Conservation (phyloP, 2,329 filamentous ascomycete species). For the Epichloe uncinata region DNA sequence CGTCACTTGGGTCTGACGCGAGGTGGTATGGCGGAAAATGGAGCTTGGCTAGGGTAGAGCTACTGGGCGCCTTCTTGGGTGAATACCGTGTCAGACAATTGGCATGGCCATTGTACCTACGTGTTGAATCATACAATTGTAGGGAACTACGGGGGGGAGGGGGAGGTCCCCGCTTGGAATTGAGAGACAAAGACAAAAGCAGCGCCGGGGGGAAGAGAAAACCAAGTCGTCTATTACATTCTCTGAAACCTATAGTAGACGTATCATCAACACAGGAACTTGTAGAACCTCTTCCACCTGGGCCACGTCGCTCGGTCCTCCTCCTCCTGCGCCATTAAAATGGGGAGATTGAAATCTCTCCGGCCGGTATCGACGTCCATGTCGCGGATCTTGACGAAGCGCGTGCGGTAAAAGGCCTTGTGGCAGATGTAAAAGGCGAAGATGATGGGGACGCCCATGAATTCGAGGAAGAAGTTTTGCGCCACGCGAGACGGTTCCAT, state of each 20-base stretch:
- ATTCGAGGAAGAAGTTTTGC: conserved; percentile 59
- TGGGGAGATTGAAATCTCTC: conserved; percentile 68
- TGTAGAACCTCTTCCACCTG: conserved; percentile 62
- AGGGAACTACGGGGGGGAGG: too few relatives aligned
- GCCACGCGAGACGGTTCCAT: conserved; percentile 34
- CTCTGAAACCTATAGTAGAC: neutral
- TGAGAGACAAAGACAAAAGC: too few relatives aligned
- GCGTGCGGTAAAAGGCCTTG: conserved; percentile 61
- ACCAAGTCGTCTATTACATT: neutral
- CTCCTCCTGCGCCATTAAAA: conserved; percentile 65
- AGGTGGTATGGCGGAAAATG: too few relatives aligned
- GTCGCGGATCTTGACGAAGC: conserved; percentile 51
- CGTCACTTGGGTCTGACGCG: too few relatives aligned
- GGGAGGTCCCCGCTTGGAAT: too few relatives aligned
- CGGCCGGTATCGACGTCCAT: conserved; percentile 84
- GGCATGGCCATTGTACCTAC: too few relatives aligned
- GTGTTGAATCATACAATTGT: too few relatives aligned
- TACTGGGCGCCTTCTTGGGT: too few relatives aligned
- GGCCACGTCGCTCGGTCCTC: conserved; percentile 64
- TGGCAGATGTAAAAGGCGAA: conserved; percentile 54
- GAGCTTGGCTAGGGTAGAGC: too few relatives aligned
- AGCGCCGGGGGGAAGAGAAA: neutral
- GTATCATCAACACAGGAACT: conserved; percentile 48
- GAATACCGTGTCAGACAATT: too few relatives aligned
- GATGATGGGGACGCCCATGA: conserved; percentile 57